Base-by-base conservation (phyloP, 805 yeast genomes). In the Wickerhamomyces hampshirensis region DNA sequence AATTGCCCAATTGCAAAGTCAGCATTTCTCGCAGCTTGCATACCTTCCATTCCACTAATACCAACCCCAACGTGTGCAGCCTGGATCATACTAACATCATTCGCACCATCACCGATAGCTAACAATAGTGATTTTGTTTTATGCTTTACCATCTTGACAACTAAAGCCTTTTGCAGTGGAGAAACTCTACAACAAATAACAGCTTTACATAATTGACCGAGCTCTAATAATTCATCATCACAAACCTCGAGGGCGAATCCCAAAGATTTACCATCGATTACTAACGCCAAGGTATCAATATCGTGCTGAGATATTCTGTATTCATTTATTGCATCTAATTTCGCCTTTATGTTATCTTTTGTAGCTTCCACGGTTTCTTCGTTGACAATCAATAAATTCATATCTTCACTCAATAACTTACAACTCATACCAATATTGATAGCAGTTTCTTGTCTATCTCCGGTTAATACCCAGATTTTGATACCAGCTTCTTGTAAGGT, bases 1-100 rank as follows among this genome's bases (percentile, higher is more conserved):
- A 93, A 93, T 59, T 93, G 98, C 0, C 96, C 98, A 60, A 94
- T 87, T 1, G 98, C 88, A 42, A 93, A 78, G 68, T 93, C 99
- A 0, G 99, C 98, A 59, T 95, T 82, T 59, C 99, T 75, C 0
- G 98, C 97, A 9, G 98, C 98, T 62, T 93, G 99, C 87, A 89
- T 88, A 48, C 99, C 99, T 65, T 93, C 99, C 91, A 88, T 83
- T 47, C 99, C 99, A 62, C 95, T 85, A 44, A 93, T 94, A 57
- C 99, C 99, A 17, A 93, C 96, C 44, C 99, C 99, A 35, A 93
- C 96, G 60, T 93, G 98, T 0, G 98, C 98, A 12, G 98, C 98
- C 62, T 93, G 98, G 47, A 93, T 93, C 99, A 93, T 93, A 26
- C 95, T 83, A 28, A 93, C 98, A 65, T 93, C 99, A 56, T 93